Evolutionary conservation across 2,329 filamentous ascomycete species (phyloP).

Genomic region (Juglanconis juglandina): DNA sequence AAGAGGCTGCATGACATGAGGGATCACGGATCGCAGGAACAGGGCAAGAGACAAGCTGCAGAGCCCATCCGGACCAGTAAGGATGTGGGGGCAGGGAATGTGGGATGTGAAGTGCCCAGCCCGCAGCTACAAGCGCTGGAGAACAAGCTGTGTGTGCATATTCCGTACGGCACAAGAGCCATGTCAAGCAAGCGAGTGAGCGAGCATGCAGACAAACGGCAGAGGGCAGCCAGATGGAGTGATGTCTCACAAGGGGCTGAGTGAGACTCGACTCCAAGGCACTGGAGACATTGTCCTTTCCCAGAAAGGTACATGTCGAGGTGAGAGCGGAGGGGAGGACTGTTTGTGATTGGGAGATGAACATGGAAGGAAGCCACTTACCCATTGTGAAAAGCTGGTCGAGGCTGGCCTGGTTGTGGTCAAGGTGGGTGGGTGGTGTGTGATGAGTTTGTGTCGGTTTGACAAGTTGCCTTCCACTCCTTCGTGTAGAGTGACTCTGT

Average conservation of each 20-base stretch:
- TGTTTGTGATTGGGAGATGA: background rate
- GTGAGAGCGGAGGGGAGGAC: background rate
- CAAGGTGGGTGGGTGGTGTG: background rate
- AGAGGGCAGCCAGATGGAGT: background rate
- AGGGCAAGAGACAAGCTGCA: constrained; percentile 6
- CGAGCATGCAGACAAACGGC: background rate
- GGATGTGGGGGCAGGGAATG: constrained; percentile 2
- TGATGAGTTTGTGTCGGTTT: background rate
- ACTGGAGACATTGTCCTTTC: background rate
- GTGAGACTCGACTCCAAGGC: background rate
- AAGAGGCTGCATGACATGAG: constrained; percentile 1
- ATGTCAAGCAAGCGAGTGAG: background rate
- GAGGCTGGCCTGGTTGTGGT: background rate
- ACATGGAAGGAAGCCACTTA: constrained; percentile 5
- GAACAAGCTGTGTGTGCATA: background rate
- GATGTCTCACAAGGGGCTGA: background rate
- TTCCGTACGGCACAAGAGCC: background rate
- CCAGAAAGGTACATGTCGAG: background rate
- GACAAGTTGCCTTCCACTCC: background rate
- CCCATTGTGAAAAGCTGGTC: constrained; percentile 10
- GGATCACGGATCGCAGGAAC: constrained; percentile 1
- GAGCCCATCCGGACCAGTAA: background rate
- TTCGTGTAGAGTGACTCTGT: background rate
- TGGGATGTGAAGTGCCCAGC: background rate
- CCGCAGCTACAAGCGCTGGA: constrained; percentile 7